Percentiles rank a stretch among this genome's conserved stretches.
Conservation (phyloP, 768 basidiomycete genomes). For the Lenzites betulinus region DNA sequence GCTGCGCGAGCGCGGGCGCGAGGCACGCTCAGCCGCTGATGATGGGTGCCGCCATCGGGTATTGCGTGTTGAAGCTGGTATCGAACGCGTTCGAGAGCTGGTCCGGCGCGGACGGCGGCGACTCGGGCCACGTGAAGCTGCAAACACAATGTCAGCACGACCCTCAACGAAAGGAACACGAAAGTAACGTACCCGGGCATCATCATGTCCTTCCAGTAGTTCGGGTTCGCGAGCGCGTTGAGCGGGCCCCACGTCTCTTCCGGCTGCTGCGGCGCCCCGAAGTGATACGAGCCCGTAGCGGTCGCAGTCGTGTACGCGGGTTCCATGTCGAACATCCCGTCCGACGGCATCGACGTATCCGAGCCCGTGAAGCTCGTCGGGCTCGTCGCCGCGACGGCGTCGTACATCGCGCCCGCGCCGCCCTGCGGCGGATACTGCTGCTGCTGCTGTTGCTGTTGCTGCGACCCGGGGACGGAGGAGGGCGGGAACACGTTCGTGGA, state of each 20-base stretch:
- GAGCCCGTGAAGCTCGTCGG: slow-evolving; percentile 16
- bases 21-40: slow-evolving; percentile 4
- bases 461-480: neutral
- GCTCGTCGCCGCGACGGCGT: slow-evolving; percentile 8
- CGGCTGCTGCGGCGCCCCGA: slow-evolving; percentile 4
- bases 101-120: slow-evolving; percentile 14
- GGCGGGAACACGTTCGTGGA: neutral
- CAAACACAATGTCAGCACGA: no score
- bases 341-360: slow-evolving; percentile 16
- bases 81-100: slow-evolving; percentile 12
- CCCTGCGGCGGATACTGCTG: slow-evolving; percentile 8
- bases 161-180: neutral
- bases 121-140: slow-evolving; percentile 25
- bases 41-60: slow-evolving; percentile 14
- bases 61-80: slow-evolving; percentile 7
- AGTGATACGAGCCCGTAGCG: slow-evolving; percentile 31
- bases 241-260: slow-evolving; percentile 69
- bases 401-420: slow-evolving; percentile 4
- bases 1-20: no score
- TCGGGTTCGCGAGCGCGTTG: slow-evolving; percentile 69
- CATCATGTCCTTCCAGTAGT: slow-evolving; percentile 81
- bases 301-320: slow-evolving; percentile 44
- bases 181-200: slow-evolving; percentile 67
- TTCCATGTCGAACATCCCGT: slow-evolving; percentile 36
- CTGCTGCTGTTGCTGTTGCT: no score